Evolutionary conservation across 441 rosid genomes (phyloP).

Genomic region (Erodium texanum): DNA sequence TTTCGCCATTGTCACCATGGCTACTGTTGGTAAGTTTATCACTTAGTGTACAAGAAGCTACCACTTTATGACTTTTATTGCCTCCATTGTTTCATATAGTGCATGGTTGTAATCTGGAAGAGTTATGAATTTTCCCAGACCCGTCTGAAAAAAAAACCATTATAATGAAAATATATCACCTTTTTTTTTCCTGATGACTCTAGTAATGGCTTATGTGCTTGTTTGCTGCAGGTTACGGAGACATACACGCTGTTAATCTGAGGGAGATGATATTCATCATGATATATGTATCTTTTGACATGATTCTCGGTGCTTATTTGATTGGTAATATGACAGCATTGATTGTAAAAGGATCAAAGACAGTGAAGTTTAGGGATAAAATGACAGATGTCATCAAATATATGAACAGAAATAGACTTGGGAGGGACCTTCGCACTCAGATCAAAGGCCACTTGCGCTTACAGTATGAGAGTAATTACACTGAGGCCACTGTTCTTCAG

Average conservation of each 20-base stretch:
- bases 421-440: conserved; percentile 61
- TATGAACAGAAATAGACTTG: conserved; percentile 79
- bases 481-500: conserved; percentile 71
- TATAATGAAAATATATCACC: conserved; percentile 2
- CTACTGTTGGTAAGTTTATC: conserved; percentile 70
- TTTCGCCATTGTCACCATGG: conserved; percentile 94
- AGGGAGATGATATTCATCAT: conserved; percentile 96
- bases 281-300: conserved; percentile 87
- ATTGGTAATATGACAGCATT: conserved; percentile 97
- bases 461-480: conserved; percentile 80
- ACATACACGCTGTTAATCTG: conserved; percentile 85
- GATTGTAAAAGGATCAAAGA: conserved; percentile 94
- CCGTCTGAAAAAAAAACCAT: background rate
- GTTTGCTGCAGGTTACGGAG: conserved; percentile 73
- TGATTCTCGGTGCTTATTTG: conserved; percentile 93
- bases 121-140: background rate
- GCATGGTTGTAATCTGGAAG: background rate
- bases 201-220: conserved; percentile 2
- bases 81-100: background rate
- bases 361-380: conserved; percentile 87
- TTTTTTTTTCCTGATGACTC: background rate
- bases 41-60: background rate
- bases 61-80: background rate
- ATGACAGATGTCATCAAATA: conserved; percentile 76
- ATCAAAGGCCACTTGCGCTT: conserved; percentile 70